These are phyloP conservation scores for Uronychia binucleata DNA, from an alignment of 73 alveolate genomes.

Conservation along the genomic window DNA sequence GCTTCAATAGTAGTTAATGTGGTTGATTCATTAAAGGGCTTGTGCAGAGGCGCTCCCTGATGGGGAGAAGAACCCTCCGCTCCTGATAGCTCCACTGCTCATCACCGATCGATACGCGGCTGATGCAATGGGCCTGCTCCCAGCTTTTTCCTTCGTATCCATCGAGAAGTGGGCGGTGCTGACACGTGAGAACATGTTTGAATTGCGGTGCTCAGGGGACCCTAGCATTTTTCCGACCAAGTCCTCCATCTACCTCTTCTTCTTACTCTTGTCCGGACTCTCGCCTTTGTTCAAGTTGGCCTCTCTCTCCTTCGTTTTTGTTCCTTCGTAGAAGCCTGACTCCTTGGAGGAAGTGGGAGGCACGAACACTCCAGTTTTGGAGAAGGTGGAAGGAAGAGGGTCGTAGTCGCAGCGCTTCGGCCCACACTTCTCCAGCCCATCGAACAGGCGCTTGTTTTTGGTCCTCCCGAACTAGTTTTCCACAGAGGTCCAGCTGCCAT, in stretches of 20 bases:
- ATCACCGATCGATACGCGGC: not conserved
- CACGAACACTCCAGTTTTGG: slow-evolving; percentile 42
- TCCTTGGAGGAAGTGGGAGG: slow-evolving; percentile 58
- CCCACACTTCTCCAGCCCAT: slow-evolving; percentile 10
- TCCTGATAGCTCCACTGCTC: not conserved
- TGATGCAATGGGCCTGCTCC: not conserved
- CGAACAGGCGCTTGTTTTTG: slow-evolving; percentile 49
- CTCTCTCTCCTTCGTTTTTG: not conserved
- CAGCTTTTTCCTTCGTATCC: not conserved
- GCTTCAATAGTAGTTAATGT: not conserved
- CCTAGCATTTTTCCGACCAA: not conserved
- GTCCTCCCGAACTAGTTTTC: slow-evolving; percentile 37
- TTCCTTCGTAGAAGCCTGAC: not conserved
- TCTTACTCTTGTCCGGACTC: not conserved
- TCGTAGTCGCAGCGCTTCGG: slow-evolving; percentile 41
- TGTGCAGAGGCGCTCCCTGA: not conserved
- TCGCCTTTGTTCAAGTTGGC: not conserved
- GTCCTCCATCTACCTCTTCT: not conserved
- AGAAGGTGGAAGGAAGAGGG: slow-evolving; percentile 57
- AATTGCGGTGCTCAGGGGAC: not conserved
- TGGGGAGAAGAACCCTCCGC: not conserved
- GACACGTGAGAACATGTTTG: not conserved
- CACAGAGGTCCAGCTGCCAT: slow-evolving; percentile 53
- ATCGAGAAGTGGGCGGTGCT: not conserved
- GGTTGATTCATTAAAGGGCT: not conserved